A percentile compares a stretch with the other conserved stretches of the same genome.
Evolutionary conservation across 1,284 basidiomycete species (phyloP).

Genomic region (Coniferiporia weirii): DNA sequence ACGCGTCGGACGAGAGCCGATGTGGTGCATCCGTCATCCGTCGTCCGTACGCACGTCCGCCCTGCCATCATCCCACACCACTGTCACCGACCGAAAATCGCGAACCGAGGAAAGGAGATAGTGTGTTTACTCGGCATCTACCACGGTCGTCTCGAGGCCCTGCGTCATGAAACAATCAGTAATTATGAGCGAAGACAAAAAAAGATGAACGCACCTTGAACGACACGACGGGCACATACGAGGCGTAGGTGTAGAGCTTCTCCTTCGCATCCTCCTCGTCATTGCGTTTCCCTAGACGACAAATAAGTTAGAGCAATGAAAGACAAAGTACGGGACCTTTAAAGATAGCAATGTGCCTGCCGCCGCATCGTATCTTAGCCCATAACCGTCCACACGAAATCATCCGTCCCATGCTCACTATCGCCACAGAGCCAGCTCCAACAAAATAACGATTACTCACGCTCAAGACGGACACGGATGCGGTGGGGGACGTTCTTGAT

Average conservation of each 20-base stretch:
- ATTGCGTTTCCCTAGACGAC: constrained; percentile 70
- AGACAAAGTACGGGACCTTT: neutral
- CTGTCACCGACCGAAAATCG: neutral
- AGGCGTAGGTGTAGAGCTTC: constrained; percentile 92
- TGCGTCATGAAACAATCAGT: constrained; percentile 27
- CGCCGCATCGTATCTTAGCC: neutral
- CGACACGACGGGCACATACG: constrained; percentile 70
- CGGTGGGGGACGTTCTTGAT: constrained; percentile 90
- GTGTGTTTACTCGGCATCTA: constrained; percentile 62
- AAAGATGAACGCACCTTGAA: constrained; percentile 67
- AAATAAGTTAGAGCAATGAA: neutral
- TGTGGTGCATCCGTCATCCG: too few species aligned
- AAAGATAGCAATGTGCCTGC: neutral
- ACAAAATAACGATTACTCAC: constrained; percentile 47
- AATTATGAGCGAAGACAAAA: neutral
- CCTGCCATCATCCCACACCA: neutral
- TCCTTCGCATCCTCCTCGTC: constrained; percentile 97
- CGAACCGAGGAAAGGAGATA: neutral
- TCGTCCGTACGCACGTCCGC: neutral
- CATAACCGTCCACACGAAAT: neutral
- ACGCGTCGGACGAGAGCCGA: neutral
- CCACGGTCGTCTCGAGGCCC: constrained; percentile 79
- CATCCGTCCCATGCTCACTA: neutral
- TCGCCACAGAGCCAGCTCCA: neutral
- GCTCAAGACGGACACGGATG: constrained; percentile 87